Evolutionary conservation across 257 asterid genomes (phyloP).

Genomic region (Solanum virginianum): DNA sequence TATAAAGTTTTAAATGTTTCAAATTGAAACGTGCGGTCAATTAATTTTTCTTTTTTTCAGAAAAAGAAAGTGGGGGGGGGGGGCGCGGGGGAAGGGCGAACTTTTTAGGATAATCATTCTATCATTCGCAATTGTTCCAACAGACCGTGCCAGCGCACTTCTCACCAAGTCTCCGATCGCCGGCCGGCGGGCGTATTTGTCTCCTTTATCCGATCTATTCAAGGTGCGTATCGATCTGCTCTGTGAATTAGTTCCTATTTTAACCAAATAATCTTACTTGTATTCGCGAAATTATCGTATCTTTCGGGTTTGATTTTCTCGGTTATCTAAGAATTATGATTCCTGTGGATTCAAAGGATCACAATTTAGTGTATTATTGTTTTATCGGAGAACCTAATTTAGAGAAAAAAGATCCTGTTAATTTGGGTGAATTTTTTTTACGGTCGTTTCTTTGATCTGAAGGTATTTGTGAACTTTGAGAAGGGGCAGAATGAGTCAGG

Average conservation of each 20-base stretch:
- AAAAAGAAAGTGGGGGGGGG: neutral
- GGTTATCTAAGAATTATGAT: neutral
- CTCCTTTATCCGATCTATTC: neutral
- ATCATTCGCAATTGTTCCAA: neutral
- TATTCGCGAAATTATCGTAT: neutral
- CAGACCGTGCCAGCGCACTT: neutral
- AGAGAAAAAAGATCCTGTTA: neutral
- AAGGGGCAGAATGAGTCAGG: slow-evolving; percentile 46
- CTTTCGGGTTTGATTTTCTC: neutral
- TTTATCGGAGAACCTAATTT: neutral
- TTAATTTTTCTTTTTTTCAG: neutral
- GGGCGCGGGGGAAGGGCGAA: too few relatives aligned
- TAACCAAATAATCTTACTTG: neutral
- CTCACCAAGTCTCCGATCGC: neutral
- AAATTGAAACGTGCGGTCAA: neutral
- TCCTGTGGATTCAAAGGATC: neutral
- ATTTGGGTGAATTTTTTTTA: neutral
- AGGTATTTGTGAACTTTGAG: slow-evolving; percentile 1
- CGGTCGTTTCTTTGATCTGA: slow-evolving; percentile 6
- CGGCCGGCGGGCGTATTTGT: neutral
- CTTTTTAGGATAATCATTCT: neutral
- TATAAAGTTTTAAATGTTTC: neutral
- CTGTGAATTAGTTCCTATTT: neutral
- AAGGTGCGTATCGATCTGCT: neutral
- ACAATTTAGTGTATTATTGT: neutral